Base-by-base conservation (phyloP, 345 rosid genomes). In the Murraya paniculata region DNA sequence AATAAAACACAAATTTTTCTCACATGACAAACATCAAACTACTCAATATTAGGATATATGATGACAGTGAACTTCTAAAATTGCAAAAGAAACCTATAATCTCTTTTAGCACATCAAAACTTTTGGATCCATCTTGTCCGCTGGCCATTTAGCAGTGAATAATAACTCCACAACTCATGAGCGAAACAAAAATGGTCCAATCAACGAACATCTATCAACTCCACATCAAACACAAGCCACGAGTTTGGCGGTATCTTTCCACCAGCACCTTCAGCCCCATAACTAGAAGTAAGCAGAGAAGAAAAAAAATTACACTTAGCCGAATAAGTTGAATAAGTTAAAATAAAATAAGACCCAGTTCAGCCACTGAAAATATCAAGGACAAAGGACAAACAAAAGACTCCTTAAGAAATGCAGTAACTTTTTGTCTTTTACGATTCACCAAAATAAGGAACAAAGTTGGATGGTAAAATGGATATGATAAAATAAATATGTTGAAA, bases 221-320 rank as follows among this genome's bases (percentile, higher is more conserved):
- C 90, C 14, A 91, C 89, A 18, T 92, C 95, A 68, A 90, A 91
- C 74, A 80, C 72, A 58, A 92, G 87, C 93, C 93, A 92, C 4
- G 93, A 78, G 16, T 92, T 85, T 6, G 92, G 89, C 14, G 91
- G 91, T 62, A 91, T 87, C 73, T 71, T 59, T 28, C 71, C 57
- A 27, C 88, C 89, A 76, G 82, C 87, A 72, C 93, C 91, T 9
- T 59, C 1, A 3, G 62, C 10, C 38, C 94, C 93, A 77, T 89
- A 91, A 67, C 94, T 91, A 87, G 66, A 83, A 66, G 9, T 41
- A 45, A 30, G 41, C 50, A 45, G 1, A 41, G 14, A 9, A 41
- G 2, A 13, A 45, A 45, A 60, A 35, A 27, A 73, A 48, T 28
- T 28, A 55, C 57, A 57, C 21, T 55, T 0, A 25, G 36, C 22